A percentile compares a stretch with the other conserved stretches of the same genome.
Conservation (phyloP, 352 stramenopile species). For the Blastocystis sp. region DNA sequence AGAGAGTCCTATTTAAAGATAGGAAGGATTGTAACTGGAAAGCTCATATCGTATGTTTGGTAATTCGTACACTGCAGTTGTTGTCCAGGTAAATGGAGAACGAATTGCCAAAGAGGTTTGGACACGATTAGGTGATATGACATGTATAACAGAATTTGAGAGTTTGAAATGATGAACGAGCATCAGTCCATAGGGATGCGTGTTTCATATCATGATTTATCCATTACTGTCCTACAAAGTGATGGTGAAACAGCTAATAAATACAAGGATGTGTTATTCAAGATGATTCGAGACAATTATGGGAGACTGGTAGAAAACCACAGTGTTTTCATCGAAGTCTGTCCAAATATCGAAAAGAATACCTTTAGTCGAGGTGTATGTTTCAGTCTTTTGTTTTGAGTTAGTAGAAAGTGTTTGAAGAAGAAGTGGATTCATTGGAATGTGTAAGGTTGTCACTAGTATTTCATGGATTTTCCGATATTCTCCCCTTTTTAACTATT, state of each 20-base stretch:
- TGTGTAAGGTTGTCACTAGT: slow-evolving; percentile 33
- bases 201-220: slow-evolving; percentile 25
- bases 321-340: background rate
- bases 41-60: slow-evolving; percentile 1
- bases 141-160: slow-evolving; percentile 25
- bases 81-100: slow-evolving; percentile 50
- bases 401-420: slow-evolving; percentile 17
- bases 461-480: slow-evolving; percentile 49
- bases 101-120: slow-evolving; percentile 9
- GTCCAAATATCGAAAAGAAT: slow-evolving; percentile 33
- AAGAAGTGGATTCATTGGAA: slow-evolving; percentile 23
- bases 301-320: background rate
- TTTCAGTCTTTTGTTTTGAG: no score
- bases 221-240: slow-evolving; percentile 22
- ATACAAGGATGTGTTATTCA: background rate
- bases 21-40: background rate
- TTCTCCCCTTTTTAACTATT: slow-evolving; percentile 40
- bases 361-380: slow-evolving; percentile 9
- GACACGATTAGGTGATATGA: background rate
- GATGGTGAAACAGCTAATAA: background rate
- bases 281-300: background rate
- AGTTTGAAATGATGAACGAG: background rate
- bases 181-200: slow-evolving; percentile 14
- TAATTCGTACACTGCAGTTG: slow-evolving; percentile 13
- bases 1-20: background rate